A percentile compares a stretch with the other conserved stretches of the same genome.
Conservation (phyloP, 345 rosid species). For the Lepidium aucheri region DNA sequence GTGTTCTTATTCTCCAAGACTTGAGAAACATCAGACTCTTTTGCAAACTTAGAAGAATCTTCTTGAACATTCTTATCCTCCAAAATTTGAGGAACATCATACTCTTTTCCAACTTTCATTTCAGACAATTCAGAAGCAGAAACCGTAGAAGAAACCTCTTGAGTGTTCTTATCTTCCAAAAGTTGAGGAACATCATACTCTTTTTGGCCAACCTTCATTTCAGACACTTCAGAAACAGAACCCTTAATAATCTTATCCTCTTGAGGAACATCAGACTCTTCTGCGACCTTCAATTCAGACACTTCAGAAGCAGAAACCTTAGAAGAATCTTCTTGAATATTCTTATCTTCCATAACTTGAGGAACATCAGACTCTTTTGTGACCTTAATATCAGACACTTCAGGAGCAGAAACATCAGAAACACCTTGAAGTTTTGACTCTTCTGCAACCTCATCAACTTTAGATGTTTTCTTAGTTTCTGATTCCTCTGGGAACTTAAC, state of each 20-base stretch:
- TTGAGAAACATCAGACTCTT: too few species aligned
- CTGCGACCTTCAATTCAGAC: conserved; percentile 3
- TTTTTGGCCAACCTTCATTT: background rate
- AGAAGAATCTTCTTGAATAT: background rate
- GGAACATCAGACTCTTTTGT: background rate
- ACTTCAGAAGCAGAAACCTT: background rate
- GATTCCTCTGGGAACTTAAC: conserved; percentile 24
- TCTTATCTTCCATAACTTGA: conserved; percentile 9
- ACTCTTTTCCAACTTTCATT: background rate
- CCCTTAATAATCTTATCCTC: conserved; percentile 7
- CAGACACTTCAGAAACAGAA: conserved; percentile 8
- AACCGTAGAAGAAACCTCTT: background rate
- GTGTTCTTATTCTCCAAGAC: too few species aligned
- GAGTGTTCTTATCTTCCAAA: conserved; percentile 4
- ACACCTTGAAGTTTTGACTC: background rate
- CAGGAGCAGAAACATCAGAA: background rate
- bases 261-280: conserved; percentile 2
- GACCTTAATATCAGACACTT: conserved; percentile 7
- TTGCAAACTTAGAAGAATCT: too few species aligned
- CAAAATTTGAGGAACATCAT: background rate
- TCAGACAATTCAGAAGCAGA: background rate
- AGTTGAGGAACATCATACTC: background rate
- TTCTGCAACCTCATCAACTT: background rate
- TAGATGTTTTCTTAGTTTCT: conserved; percentile 1
- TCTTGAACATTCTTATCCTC: background rate